A percentile compares a stretch with the other conserved stretches of the same genome.
phyloP scores from a whole-genome alignment of 225 moss, liverwort and hornwort genomes.

The Polytrichum commune region DNA sequence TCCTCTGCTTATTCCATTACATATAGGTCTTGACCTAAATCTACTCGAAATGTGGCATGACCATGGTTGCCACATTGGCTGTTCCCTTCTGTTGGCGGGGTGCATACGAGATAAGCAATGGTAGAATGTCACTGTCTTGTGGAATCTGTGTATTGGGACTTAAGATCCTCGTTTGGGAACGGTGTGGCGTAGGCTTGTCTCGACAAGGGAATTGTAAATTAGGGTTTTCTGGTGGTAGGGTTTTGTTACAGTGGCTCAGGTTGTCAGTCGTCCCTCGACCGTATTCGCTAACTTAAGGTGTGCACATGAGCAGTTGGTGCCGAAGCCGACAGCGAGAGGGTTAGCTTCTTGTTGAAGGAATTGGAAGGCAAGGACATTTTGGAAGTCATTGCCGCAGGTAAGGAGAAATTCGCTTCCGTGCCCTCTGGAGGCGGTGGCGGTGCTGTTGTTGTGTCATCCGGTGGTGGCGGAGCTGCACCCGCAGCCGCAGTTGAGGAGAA shows the following conservation, averaged over 20 bases:
- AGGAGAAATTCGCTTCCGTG: slow-evolving; percentile 72
- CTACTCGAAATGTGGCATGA: no score
- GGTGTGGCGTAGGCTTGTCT: background rate
- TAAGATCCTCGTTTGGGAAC: background rate
- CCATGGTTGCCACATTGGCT: no score
- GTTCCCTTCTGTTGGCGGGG: no score
- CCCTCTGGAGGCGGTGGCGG: slow-evolving; percentile 70
- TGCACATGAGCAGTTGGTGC: slow-evolving; percentile 57
- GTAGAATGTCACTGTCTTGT: no score
- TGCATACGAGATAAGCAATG: no score
- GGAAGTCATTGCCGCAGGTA: slow-evolving; percentile 77
- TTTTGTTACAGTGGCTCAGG: background rate
- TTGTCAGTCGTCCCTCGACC: background rate
- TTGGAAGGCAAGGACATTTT: slow-evolving; percentile 70
- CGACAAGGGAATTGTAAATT: background rate
- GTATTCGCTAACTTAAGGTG: background rate
- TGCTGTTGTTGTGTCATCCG: slow-evolving; percentile 41
- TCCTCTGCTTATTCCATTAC: no score
- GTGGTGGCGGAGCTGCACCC: slow-evolving; percentile 39
- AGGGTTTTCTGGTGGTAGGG: background rate
- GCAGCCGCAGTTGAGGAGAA: slow-evolving; percentile 41
- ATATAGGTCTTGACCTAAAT: no score
- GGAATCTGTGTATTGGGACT: background rate
- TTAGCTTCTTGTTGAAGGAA: slow-evolving; percentile 51
- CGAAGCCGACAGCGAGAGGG: slow-evolving; percentile 60